Evolutionary conservation across 495 filamentous ascomycete genomes (phyloP), one percentile per base, ranked within the genome.

Genomic region (Letharia columbiana): DNA sequence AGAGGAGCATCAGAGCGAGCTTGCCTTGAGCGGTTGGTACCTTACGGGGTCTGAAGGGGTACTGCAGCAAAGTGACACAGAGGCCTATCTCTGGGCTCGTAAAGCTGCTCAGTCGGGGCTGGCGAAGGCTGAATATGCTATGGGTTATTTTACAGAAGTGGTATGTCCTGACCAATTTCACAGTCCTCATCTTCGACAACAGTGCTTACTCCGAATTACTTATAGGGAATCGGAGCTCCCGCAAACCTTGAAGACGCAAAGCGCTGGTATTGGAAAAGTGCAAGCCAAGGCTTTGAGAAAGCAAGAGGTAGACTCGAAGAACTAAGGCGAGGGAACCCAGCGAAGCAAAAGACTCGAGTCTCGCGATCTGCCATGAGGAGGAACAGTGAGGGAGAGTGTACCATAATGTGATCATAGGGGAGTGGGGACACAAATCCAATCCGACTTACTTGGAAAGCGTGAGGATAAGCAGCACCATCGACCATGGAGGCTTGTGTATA

Each of bases 141-240:
- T 98, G 91, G 94, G 94, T 3, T 97, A 97, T 74, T 98, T 94
- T 70, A 96, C 91, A 0, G 94, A 98, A 75, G 88, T 91, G 41
- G 52, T 56, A 35, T 56, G 52, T 56, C 52, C 31, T 56, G 52
- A 56, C 52, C 52, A 33, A 56, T 18, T 4, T 35, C 31, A 56
- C 15, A 17, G 18, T 18, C 35, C 28, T 7, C 0, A 56, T 56
- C 4, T 5, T 5, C 23, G 17, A 0, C 49, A 4, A 17, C 15
- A 13, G 52, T n/a, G 13, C 52, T 56, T 31, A 56, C 52, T 31
- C 31, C 5, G 28, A 35, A 33, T 56, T 7, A 17, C 52, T 33
- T 17, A 6, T 6, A 56, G 52, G 94, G 94, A 0, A 97, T 98
- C 68, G 94, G 94, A n/a, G 85, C 88, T 61, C 80, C 86, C 39